These are phyloP conservation scores for Cymodocea nodosa DNA, from an alignment of 116 monocot genomes.

Conservation along the genomic window DNA sequence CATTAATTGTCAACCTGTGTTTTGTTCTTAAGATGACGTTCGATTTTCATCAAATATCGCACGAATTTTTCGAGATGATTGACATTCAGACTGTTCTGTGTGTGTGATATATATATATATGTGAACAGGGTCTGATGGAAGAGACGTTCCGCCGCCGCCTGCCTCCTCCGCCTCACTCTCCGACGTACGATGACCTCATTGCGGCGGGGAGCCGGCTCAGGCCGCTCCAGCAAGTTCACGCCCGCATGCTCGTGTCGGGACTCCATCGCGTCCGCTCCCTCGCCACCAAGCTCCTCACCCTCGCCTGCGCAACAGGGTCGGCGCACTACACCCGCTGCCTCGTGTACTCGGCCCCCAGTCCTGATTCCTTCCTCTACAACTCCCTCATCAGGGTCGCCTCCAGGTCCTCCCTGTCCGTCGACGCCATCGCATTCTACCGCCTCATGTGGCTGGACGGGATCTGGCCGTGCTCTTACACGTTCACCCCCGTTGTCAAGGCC, in stretches of 20 bases:
- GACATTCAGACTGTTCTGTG: not conserved
- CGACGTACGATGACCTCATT: constrained; percentile 10
- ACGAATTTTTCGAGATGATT: too few relatives aligned
- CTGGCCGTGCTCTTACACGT: constrained; percentile 37
- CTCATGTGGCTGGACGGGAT: constrained; percentile 20
- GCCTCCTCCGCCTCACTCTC: constrained; percentile 5
- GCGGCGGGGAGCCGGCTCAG: constrained; percentile 17
- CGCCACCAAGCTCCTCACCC: constrained; percentile 31
- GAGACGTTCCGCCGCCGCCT: not conserved
- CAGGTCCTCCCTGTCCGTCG: constrained; percentile 12
- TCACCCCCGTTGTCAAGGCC: constrained; percentile 47
- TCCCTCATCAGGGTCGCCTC: constrained; percentile 34
- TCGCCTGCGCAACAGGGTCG: constrained; percentile 5
- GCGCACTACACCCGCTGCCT: constrained; percentile 13
- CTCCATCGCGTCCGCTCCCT: constrained; percentile 19
- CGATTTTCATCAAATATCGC: too few relatives aligned
- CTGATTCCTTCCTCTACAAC: constrained; percentile 53
- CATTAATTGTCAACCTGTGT: too few relatives aligned
- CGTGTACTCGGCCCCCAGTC: constrained; percentile 24
- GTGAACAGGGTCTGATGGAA: too few relatives aligned
- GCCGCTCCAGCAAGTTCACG: constrained; percentile 25
- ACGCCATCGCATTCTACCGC: constrained; percentile 30
- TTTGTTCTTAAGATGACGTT: too few relatives aligned
- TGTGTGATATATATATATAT: too few relatives aligned
- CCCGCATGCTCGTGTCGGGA: constrained; percentile 25